Percentiles rank a stretch among this genome's conserved stretches.
These are phyloP conservation scores for Fonsecaea nubica DNA, from an alignment of 2,329 filamentous ascomycete genomes.

Conservation along the genomic window DNA sequence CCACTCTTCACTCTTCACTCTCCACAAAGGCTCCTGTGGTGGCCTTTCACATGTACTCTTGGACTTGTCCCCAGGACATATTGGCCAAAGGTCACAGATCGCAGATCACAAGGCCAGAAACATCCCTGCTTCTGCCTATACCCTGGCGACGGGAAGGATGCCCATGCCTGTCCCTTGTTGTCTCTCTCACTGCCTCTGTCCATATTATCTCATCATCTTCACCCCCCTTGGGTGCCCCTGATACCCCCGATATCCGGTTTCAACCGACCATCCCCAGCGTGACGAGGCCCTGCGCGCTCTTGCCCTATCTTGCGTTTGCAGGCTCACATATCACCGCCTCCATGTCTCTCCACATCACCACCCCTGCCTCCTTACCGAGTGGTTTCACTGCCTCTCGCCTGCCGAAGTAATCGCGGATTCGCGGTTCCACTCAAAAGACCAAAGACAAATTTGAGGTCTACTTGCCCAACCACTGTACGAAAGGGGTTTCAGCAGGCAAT, in stretches of 20 bases:
- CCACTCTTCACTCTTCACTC: neutral
- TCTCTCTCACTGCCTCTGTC: neutral
- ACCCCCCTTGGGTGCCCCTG: too few relatives aligned
- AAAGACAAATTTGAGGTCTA: neutral
- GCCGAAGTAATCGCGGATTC: slow-evolving; percentile 17
- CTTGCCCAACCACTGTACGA: neutral
- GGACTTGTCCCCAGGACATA: neutral
- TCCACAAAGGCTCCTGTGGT: neutral
- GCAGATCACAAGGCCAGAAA: neutral
- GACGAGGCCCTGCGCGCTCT: neutral
- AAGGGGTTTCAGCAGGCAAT: neutral
- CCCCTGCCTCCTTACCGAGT: neutral
- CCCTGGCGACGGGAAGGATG: neutral
- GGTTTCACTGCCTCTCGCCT: neutral
- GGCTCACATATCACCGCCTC: neutral
- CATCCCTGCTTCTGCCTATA: neutral
- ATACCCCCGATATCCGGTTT: neutral
- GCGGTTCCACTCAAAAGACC: neutral
- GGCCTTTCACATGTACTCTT: neutral
- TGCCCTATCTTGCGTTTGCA: neutral
- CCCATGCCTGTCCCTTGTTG: neutral
- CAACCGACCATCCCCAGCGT: neutral
- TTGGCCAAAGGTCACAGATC: neutral
- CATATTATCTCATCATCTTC: neutral
- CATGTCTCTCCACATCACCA: neutral